Conservation (phyloP, 305 asterid genomes). For the Fraxinus xanthoxyloides region DNA sequence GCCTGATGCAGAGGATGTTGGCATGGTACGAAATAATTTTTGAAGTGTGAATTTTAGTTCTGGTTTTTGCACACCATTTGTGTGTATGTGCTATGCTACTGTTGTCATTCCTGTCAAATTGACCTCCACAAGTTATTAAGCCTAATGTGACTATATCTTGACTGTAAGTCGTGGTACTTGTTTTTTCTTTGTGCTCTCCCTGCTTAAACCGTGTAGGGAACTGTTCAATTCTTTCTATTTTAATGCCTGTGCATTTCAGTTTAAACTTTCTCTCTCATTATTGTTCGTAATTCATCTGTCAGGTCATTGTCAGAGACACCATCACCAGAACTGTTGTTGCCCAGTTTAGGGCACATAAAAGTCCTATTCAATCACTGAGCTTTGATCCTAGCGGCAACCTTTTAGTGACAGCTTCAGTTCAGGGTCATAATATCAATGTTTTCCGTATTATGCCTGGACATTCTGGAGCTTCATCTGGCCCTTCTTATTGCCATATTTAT, state of each 20-base stretch:
- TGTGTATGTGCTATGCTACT: not conserved
- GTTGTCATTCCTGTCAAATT: not conserved
- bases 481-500: conserved; percentile 70
- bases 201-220: not conserved
- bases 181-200: not conserved
- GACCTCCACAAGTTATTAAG: not conserved
- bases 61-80: not conserved
- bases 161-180: not conserved
- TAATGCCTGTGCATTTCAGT: not conserved
- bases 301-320: conserved; percentile 49
- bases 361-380: conserved; percentile 48
- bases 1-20: conserved; percentile 56
- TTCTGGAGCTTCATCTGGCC: conserved; percentile 39
- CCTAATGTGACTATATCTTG: not conserved
- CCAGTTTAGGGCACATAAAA: conserved; percentile 51
- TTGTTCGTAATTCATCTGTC: conserved; percentile 1
- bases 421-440: conserved; percentile 47
- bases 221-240: not conserved
- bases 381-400: conserved; percentile 54
- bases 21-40: conserved; percentile 63
- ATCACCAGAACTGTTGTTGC: conserved; percentile 39
- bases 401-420: conserved; percentile 49
- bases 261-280: not conserved
- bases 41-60: not conserved
- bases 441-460: conserved; percentile 41